Evolutionary conservation across 2,329 filamentous ascomycete genomes (phyloP).

Genomic region (Aspergillus fischeri): DNA sequence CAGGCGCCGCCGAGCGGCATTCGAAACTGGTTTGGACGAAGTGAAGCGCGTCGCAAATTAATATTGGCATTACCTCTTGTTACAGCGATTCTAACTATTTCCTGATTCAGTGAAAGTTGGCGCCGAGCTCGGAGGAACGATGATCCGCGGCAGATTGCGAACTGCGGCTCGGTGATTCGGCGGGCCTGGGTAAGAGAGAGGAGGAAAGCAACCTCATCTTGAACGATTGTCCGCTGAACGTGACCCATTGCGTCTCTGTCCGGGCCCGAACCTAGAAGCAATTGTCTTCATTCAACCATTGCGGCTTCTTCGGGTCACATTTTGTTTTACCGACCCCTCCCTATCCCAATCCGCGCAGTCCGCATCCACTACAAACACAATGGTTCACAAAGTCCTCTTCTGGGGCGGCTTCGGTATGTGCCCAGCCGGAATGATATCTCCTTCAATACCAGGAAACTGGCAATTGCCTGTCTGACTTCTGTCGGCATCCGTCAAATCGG

Average conservation of each 20-base stretch:
- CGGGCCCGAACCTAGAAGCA: slow-evolving; percentile 11
- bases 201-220: slow-evolving; percentile 16
- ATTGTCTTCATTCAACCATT: slow-evolving; percentile 10
- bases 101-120: slow-evolving; percentile 5
- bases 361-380: slow-evolving; percentile 25
- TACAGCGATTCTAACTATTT: slow-evolving; percentile 3
- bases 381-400: slow-evolving; percentile 52
- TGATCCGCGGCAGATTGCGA: slow-evolving; percentile 25
- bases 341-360: slow-evolving; percentile 15
- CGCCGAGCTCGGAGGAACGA: slow-evolving; percentile 7
- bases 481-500: neutral
- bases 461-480: neutral
- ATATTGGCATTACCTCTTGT: neutral
- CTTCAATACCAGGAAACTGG: neutral
- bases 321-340: neutral
- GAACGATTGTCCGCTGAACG: slow-evolving; percentile 23
- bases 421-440: neutral
- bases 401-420: slow-evolving; percentile 76
- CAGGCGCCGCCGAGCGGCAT: neutral
- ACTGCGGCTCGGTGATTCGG: slow-evolving; percentile 35
- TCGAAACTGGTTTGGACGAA: neutral
- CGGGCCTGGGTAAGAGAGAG: slow-evolving; percentile 1
- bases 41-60: neutral
- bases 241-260: slow-evolving; percentile 22
- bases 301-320: neutral